Evolutionary conservation across 2,329 filamentous ascomycete species (phyloP), one percentile per base, ranked within the genome.

Genomic region (Aureobasidium lini): DNA sequence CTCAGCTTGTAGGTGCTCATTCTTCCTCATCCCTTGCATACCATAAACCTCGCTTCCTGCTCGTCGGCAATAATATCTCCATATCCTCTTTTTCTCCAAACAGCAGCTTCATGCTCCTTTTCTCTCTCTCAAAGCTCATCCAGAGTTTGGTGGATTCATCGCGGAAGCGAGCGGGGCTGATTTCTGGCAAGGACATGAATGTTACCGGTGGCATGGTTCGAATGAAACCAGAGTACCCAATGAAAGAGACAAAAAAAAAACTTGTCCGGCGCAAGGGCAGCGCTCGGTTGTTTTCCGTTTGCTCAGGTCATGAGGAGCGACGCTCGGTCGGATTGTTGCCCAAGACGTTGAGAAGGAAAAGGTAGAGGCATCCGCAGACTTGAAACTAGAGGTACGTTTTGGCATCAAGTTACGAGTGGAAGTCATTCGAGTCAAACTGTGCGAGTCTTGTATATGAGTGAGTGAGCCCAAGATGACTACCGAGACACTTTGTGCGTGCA

Each of bases 161-260:
- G 36, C 34, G 10, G 28, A 52, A 36, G 34, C 49, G 36, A 52
- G 49, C 36, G 49, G 49, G 49, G 34, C 36, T 8, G 39, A 49
- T 9, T 15, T 42, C 34, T 40, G 49, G 40, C 49, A 52, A 16
- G 36, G 18, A 31, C 36, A 16, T 23, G 23, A 23, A 23, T 29
- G 49, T 42, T 52, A 52, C 49, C 49, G 36, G 36, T 10, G 39
- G 37, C 34, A 54, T 54, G 50, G 50, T 54, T 54, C 28, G n/a
- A 54, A 9, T 31, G 31, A 31, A 18, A 29, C 23, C 6, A 11
- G 8, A 40, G 34, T 8, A 13, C 36, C 48, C 6, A 40, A 39
- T 52, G 23, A n/a, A 11, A 13, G 23, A 13, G 10, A 13, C 8
- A 36, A 13, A 34, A 31, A 11, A 10, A 31, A 37, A 37, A 15